Evolutionary conservation across 768 basidiomycete species (phyloP), one percentile per base, ranked within the genome.

Genomic region (Russula sp.): DNA sequence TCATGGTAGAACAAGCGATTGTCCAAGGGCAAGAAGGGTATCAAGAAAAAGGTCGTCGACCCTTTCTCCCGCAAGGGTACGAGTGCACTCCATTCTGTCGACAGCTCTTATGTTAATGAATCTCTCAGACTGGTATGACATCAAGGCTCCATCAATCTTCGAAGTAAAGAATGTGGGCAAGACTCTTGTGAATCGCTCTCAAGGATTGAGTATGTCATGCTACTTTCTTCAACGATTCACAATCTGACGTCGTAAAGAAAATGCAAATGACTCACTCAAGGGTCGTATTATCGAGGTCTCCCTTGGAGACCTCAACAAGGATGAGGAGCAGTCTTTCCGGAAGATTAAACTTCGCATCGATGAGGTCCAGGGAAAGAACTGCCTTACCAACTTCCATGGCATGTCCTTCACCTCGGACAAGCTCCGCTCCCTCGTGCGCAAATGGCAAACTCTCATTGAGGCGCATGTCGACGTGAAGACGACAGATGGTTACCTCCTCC

Each of bases 381-480:
- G 94, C 82, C 83, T 98, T 59, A 98, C 97, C 75, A 96, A 95
- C 78, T 99, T 99, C 91, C 90, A 96, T 77, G 97, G 97, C 75
- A 98, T 99, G 96, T 93, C 96, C 80, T 98, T 99, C 81, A 98
- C 97, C 65, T 97, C 96, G 61, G 97, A 99, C 86, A 98, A 98
- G 79, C 88, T 98, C 68, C 94, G 97, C 60, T 98, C 97, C 54
- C 94, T 99, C 72, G 97, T 99, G 70, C 92, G 96, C 76, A 99
- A 98, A 79, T 99, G 97, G 97, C 97, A 98, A 79, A 86, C 96
- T 20, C 89, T 98, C 72, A 95, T 99, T 71, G 97, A 98, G 79
- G 97, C 97, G 42, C 91, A 94, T 75, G 90, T 98, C 74, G 97
- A 99, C 73, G 94, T 99, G 70, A 94, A 94, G 81, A 99, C 97